phyloP scores from a whole-genome alignment of 1,284 basidiomycete genomes.

The Leccinum subrobustum region DNA sequence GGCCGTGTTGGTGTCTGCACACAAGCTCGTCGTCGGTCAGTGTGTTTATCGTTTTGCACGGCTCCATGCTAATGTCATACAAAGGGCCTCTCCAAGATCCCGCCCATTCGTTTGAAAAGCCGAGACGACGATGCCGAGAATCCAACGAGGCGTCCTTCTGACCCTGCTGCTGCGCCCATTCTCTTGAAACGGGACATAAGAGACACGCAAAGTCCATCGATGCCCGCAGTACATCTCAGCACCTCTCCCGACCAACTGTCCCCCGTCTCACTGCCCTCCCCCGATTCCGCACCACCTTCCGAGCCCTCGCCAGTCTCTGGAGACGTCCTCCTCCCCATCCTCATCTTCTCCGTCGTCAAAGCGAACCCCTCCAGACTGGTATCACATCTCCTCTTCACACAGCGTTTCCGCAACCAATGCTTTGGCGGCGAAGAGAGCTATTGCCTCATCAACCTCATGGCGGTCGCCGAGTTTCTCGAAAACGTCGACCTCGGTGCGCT shows the following conservation, averaged over 20 bases:
- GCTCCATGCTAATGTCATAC: slow-evolving; percentile 1
- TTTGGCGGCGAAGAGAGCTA: slow-evolving; percentile 83
- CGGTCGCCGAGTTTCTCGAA: slow-evolving; percentile 91
- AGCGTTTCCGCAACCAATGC: slow-evolving; percentile 78
- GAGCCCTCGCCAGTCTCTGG: slow-evolving; percentile 56
- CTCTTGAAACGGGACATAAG: background rate
- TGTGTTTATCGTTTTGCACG: background rate
- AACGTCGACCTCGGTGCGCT: slow-evolving; percentile 85
- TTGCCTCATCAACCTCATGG: slow-evolving; percentile 91
- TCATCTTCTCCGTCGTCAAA: slow-evolving; percentile 91
- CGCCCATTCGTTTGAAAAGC: slow-evolving; percentile 62
- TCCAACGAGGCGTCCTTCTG: background rate
- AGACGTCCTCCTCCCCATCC: slow-evolving; percentile 82
- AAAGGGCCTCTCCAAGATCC: slow-evolving; percentile 71
- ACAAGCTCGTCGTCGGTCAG: slow-evolving; percentile 78
- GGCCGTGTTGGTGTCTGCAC: slow-evolving; percentile 75
- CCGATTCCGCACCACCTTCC: slow-evolving; percentile 27
- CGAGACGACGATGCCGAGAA: slow-evolving; percentile 53
- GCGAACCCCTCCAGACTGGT: slow-evolving; percentile 83
- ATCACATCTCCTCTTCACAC: slow-evolving; percentile 84
- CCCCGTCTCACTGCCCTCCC: slow-evolving; percentile 24
- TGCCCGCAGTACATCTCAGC: slow-evolving; percentile 1
- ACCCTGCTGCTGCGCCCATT: background rate
- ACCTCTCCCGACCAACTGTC: slow-evolving; percentile 19
- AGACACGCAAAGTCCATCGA: background rate